Evolutionary conservation across 2,329 filamentous ascomycete genomes (phyloP).

Genomic region (Massarina eburnea): DNA sequence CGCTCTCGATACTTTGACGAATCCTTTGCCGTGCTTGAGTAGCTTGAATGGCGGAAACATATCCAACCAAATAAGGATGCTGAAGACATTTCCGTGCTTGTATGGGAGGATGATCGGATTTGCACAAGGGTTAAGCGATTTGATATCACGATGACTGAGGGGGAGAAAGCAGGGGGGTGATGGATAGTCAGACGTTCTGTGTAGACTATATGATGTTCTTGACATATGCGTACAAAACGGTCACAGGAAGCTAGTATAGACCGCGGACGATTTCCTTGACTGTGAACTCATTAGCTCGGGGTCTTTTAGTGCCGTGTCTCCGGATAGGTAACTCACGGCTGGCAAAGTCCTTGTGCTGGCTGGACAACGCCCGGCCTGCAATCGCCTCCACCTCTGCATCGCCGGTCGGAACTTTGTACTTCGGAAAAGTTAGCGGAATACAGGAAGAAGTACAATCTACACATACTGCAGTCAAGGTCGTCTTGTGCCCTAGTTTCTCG

Average conservation of each 20-base stretch:
- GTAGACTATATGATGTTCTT: background rate
- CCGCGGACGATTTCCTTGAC: slow-evolving; percentile 38
- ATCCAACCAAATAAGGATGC: background rate
- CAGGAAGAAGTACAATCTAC: background rate
- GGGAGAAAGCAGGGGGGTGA: background rate
- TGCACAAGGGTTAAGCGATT: background rate
- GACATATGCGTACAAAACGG: background rate
- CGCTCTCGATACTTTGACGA: background rate
- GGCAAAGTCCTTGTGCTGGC: slow-evolving; percentile 41
- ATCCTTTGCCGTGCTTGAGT: background rate
- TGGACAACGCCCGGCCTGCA: slow-evolving; percentile 35
- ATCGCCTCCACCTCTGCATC: slow-evolving; percentile 41
- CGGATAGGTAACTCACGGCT: slow-evolving; percentile 31
- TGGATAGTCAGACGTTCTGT: background rate
- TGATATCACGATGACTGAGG: background rate
- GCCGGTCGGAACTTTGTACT: slow-evolving; percentile 41
- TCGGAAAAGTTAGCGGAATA: slow-evolving; percentile 13
- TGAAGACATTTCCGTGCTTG: background rate
- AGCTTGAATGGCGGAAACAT: background rate
- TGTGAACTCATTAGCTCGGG: slow-evolving; percentile 14
- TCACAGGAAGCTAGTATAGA: slow-evolving; percentile 23
- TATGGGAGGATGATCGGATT: background rate
- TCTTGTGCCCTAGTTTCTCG: slow-evolving; percentile 45
- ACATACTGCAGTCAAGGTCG: slow-evolving; percentile 37
- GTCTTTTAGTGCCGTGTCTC: background rate